These are phyloP conservation scores for Geotrichum cucujoidarum DNA, from an alignment of 1,139 yeast species.

Conservation along the genomic window DNA sequence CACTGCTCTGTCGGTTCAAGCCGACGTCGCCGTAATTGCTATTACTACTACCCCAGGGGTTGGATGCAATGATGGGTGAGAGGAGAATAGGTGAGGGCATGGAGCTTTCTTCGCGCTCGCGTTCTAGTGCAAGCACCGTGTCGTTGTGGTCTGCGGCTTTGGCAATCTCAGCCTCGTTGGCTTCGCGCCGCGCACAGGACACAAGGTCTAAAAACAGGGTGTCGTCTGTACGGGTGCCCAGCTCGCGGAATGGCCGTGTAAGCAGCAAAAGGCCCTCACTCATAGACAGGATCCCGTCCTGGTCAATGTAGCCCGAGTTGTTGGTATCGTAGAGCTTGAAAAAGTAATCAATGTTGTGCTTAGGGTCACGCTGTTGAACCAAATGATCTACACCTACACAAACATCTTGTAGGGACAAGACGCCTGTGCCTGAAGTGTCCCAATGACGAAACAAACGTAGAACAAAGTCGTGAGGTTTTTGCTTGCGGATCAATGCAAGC, in stretches of 20 bases:
- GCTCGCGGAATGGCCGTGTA: slow-evolving; percentile 58
- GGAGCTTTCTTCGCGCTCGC: slow-evolving; percentile 5
- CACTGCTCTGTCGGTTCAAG: not conserved
- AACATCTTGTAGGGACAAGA: slow-evolving; percentile 63
- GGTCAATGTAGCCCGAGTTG: slow-evolving; percentile 56
- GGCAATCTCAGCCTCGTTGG: slow-evolving; percentile 20
- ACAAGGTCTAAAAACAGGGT: slow-evolving; percentile 25
- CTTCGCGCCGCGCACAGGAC: slow-evolving; percentile 23
- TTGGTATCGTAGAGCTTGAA: slow-evolving; percentile 69
- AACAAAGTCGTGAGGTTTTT: slow-evolving; percentile 47
- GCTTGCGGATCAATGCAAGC: slow-evolving; percentile 13
- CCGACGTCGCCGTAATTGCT: not conserved
- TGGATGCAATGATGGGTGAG: not conserved
- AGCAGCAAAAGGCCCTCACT: slow-evolving; percentile 82
- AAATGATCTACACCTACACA: slow-evolving; percentile 67
- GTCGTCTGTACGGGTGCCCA: slow-evolving; percentile 12
- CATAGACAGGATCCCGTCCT: slow-evolving; percentile 74
- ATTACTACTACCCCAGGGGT: not conserved
- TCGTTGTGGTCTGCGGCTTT: slow-evolving; percentile 13
- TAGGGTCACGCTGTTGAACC: slow-evolving; percentile 59
- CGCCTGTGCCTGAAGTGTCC: slow-evolving; percentile 54
- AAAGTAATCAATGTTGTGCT: slow-evolving; percentile 74
- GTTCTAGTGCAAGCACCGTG: slow-evolving; percentile 16
- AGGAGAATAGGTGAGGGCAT: not conserved
- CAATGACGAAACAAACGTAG: slow-evolving; percentile 60